A percentile compares a stretch with the other conserved stretches of the same genome.
Conservation (phyloP, 164 flowering plant genomes). For the Vitis rotundifolia region DNA sequence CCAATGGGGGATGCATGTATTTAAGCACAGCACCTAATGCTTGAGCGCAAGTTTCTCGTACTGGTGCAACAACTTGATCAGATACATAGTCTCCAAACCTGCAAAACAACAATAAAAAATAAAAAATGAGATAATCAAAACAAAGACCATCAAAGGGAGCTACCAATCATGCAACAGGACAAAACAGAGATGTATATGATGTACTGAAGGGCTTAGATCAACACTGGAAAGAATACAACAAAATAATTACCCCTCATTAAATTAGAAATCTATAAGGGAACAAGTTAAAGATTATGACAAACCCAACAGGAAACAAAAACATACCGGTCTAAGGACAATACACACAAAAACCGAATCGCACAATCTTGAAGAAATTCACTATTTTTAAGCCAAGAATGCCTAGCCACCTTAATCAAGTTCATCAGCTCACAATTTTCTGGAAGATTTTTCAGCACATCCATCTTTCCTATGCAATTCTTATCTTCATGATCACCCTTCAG, state of each 20-base stretch:
- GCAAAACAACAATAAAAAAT: conserved; percentile 18
- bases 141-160: neutral
- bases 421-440: conserved; percentile 54
- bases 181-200: too few species aligned
- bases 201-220: neutral
- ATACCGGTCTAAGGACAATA: conserved; percentile 91
- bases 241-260: neutral
- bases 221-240: neutral
- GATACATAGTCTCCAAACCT: conserved; percentile 99
- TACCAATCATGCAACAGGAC: neutral
- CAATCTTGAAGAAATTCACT: conserved; percentile 95
- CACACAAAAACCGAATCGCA: conserved; percentile 91
- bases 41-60: conserved; percentile 99
- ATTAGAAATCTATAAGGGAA: neutral
- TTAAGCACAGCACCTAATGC: conserved; percentile 94
- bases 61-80: conserved; percentile 99
- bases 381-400: conserved; percentile 78
- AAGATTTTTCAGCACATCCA: conserved; percentile 26
- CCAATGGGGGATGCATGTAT: conserved; percentile 86
- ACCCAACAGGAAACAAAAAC: conserved; percentile 15
- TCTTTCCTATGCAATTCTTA: conserved; percentile 23
- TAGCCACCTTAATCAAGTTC: conserved; percentile 63
- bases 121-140: neutral
- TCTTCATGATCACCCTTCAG: conserved; percentile 20
- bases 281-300: neutral